Conservation (phyloP, 2,329 filamentous ascomycete species). For the Penicillium sp. region DNA sequence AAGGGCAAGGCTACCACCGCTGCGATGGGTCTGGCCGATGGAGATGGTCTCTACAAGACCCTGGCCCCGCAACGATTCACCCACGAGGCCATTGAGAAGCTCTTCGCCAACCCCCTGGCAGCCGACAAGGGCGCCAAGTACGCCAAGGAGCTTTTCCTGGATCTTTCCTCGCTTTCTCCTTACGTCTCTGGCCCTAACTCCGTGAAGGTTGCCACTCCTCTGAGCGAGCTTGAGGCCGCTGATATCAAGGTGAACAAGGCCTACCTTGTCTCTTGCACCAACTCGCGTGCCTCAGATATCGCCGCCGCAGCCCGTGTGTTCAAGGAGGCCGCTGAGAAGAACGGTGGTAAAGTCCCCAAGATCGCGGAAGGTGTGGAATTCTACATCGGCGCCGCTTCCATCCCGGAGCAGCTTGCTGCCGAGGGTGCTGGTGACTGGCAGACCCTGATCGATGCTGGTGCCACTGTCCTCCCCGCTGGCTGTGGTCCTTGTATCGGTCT, state of each 20-base stretch:
- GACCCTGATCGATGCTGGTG: constrained; percentile 77
- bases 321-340: constrained; percentile 68
- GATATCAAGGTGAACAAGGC: constrained; percentile 81
- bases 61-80: constrained; percentile 65
- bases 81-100: constrained; percentile 72
- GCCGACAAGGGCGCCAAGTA: constrained; percentile 81
- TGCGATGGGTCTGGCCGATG: constrained; percentile 61
- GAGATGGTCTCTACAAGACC: constrained; percentile 51
- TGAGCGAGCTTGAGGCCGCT: constrained; percentile 72
- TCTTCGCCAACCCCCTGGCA: constrained; percentile 67
- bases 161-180: constrained; percentile 81
- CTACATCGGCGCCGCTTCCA: constrained; percentile 87
- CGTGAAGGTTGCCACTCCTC: constrained; percentile 81
- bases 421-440: constrained; percentile 88
- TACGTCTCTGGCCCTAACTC: constrained; percentile 88
- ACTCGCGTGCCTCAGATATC: constrained; percentile 79
- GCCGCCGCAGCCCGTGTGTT: constrained; percentile 84
- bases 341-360: constrained; percentile 67
- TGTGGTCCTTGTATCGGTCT: constrained; percentile 89
- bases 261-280: constrained; percentile 90
- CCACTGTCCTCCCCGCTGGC: constrained; percentile 68
- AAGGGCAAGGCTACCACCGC: constrained; percentile 74
- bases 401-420: constrained; percentile 73
- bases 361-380: constrained; percentile 77
- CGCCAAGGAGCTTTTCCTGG: constrained; percentile 79